Evolutionary conservation across 345 rosid species (phyloP).

Genomic region (Brassica juncea): DNA sequence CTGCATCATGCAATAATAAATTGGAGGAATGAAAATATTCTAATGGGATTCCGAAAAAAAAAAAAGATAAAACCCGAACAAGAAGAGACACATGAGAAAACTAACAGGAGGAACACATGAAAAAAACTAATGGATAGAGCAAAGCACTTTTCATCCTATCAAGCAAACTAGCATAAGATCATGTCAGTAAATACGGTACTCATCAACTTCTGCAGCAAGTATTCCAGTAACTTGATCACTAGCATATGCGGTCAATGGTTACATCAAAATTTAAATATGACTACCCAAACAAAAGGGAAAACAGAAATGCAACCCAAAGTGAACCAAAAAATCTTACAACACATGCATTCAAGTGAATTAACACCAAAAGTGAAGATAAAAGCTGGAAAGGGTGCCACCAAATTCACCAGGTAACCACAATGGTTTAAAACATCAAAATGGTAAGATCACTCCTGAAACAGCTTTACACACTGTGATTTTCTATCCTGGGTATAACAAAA

Average conservation of each 20-base stretch:
- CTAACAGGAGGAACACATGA: not conserved
- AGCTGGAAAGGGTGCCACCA: too few species aligned
- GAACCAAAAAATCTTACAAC: too few species aligned
- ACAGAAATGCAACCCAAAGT: too few species aligned
- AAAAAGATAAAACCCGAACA: not conserved
- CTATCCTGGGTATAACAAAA: slow-evolving; percentile 6
- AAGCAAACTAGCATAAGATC: slow-evolving; percentile 24
- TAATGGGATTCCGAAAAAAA: not conserved
- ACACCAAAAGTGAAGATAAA: too few species aligned
- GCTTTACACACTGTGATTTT: not conserved
- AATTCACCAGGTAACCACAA: too few species aligned
- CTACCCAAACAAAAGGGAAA: too few species aligned
- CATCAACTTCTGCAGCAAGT: slow-evolving; percentile 9
- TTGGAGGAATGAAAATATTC: not conserved
- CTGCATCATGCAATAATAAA: slow-evolving; percentile 9
- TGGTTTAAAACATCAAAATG: not conserved
- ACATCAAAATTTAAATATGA: too few species aligned
- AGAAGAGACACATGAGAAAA: slow-evolving; percentile 15
- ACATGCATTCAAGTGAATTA: too few species aligned
- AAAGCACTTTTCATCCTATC: slow-evolving; percentile 10
- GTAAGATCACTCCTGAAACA: not conserved
- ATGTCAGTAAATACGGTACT: slow-evolving; percentile 10
- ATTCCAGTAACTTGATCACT: too few species aligned
- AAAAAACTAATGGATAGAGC: slow-evolving; percentile 2
- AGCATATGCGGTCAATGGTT: too few species aligned